A percentile compares a stretch with the other conserved stretches of the same genome.
These are phyloP conservation scores for Penicillium sp. DNA, from an alignment of 2,329 filamentous ascomycete species.

Conservation along the genomic window DNA sequence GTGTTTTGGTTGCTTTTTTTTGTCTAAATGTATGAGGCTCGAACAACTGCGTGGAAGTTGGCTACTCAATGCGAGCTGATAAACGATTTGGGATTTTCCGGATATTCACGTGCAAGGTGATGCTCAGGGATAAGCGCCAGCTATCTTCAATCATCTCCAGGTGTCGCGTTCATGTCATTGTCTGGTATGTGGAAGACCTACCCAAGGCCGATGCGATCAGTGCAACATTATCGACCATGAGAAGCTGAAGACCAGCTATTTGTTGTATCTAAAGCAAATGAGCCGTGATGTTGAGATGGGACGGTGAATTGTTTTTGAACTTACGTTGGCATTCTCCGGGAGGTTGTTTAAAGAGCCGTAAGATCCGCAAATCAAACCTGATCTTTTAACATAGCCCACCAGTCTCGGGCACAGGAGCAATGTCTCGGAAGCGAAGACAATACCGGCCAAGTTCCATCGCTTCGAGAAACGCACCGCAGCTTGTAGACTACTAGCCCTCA, in stretches of 20 bases:
- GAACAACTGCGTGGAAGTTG: no score
- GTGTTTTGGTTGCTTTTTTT: no score
- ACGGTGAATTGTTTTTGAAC: not conserved
- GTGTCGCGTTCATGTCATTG: not conserved
- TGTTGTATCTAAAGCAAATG: conserved; percentile 13
- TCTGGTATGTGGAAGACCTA: not conserved
- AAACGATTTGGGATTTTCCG: not conserved
- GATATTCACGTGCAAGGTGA: not conserved
- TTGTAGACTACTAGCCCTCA: conserved; percentile 32
- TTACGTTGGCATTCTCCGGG: conserved; percentile 8
- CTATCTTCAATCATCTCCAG: not conserved
- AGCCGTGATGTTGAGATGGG: conserved; percentile 9
- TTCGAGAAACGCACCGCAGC: conserved; percentile 34
- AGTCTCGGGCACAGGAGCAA: conserved; percentile 33
- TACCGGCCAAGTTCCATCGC: conserved; percentile 31
- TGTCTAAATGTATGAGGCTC: no score
- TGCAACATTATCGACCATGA: conserved; percentile 18
- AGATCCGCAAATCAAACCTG: conserved; percentile 28
- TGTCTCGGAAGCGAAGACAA: conserved; percentile 32
- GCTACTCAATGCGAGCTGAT: not conserved
- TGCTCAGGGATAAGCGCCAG: not conserved
- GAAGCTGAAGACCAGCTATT: conserved; percentile 17
- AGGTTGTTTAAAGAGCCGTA: conserved; percentile 30
- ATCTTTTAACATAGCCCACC: conserved; percentile 27
- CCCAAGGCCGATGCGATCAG: conserved; percentile 12